Conservation (phyloP, 2,329 filamentous ascomycete genomes). For the Fusarium buxicola region DNA sequence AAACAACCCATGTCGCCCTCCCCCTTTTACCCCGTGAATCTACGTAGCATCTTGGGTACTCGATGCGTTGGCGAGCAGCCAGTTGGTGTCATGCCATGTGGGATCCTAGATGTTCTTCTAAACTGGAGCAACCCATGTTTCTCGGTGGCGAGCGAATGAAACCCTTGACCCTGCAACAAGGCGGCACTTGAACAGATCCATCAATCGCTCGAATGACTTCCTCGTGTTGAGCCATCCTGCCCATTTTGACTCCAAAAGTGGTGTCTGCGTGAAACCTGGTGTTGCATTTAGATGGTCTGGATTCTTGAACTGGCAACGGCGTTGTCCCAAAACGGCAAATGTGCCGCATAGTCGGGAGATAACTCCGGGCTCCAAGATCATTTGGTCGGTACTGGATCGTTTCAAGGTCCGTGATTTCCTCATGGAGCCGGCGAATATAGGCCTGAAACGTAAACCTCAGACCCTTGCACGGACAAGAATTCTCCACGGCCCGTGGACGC, state of each 20-base stretch:
- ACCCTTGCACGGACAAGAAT: conserved; percentile 14
- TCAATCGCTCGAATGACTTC: neutral
- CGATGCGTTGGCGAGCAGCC: no score
- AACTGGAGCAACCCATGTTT: no score
- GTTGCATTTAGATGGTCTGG: neutral
- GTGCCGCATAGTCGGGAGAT: neutral
- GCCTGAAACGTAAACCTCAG: conserved; percentile 4
- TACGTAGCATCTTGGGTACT: no score
- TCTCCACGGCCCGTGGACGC: conserved; percentile 14
- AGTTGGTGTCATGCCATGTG: no score
- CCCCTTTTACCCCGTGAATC: no score
- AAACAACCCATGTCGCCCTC: no score
- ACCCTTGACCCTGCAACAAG: no score
- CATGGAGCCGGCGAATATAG: neutral
- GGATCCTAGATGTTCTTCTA: no score
- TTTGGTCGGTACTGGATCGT: neutral
- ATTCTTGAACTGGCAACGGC: neutral
- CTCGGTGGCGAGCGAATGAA: no score
- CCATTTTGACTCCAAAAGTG: neutral
- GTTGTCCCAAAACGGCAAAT: conserved; percentile 2
- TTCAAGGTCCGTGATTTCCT: conserved; percentile 13
- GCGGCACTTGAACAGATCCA: neutral
- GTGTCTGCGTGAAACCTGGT: neutral
- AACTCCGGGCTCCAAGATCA: neutral
- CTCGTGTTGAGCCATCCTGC: conserved; percentile 2